Evolutionary conservation across 768 basidiomycete genomes (phyloP).

Genomic region (Amanita rubescens): DNA sequence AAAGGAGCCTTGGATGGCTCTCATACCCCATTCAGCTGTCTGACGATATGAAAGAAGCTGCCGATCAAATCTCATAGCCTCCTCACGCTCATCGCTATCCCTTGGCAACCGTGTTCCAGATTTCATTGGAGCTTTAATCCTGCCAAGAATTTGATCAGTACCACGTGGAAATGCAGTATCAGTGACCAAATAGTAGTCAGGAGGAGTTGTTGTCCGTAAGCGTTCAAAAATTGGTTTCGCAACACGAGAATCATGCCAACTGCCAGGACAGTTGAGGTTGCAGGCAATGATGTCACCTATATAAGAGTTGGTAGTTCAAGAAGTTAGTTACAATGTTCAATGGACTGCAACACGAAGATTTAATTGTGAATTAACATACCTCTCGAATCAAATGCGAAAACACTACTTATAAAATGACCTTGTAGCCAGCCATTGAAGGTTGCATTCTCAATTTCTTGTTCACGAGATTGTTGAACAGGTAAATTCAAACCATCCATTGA

Average conservation of each 20-base stretch:
- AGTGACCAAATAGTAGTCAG: slow-evolving; percentile 37
- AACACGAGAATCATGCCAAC: slow-evolving; percentile 41
- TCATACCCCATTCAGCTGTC: slow-evolving; percentile 48
- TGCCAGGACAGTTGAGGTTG: slow-evolving; percentile 34
- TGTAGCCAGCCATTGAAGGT: slow-evolving; percentile 38
- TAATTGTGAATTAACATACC: slow-evolving; percentile 14
- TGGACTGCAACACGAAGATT: no score
- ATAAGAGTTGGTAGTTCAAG: not conserved
- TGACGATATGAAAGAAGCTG: slow-evolving; percentile 39
- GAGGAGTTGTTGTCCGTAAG: slow-evolving; percentile 25
- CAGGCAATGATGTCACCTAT: slow-evolving; percentile 29
- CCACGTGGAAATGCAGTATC: slow-evolving; percentile 44
- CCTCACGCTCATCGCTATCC: no score
- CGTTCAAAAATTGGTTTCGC: slow-evolving; percentile 31
- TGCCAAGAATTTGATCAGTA: slow-evolving; percentile 19
- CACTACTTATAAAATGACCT: slow-evolving; percentile 31
- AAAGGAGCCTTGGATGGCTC: slow-evolving; percentile 37
- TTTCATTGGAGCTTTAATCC: slow-evolving; percentile 33
- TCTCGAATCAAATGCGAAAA: slow-evolving; percentile 28
- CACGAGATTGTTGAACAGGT: slow-evolving; percentile 25
- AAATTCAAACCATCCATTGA: slow-evolving; percentile 36
- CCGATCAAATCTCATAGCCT: slow-evolving; percentile 11
- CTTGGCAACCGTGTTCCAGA: no score
- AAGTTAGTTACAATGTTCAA: not conserved
- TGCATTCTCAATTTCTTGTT: no score